Percentiles rank a stretch among this genome's conserved stretches.
Evolutionary conservation across 129 eudicot species (phyloP).

Genomic region (Tanacetum coccineum): DNA sequence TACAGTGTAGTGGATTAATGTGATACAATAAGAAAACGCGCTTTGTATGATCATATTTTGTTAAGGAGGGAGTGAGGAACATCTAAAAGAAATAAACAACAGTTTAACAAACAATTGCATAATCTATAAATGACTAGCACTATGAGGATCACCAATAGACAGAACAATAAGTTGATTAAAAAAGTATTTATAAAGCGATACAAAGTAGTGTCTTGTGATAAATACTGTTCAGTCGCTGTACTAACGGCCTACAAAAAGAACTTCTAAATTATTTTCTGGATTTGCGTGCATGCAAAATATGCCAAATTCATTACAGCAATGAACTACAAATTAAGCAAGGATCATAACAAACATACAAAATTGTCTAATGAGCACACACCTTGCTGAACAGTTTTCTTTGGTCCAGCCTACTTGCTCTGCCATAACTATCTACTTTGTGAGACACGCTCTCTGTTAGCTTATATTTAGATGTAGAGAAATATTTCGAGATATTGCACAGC

Average conservation of each 20-base stretch:
- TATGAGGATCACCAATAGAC: not conserved
- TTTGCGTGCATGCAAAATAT: conserved; percentile 1
- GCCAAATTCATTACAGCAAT: not conserved
- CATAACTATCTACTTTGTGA: conserved; percentile 50
- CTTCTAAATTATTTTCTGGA: not conserved
- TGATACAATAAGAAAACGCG: not conserved
- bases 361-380: conserved; percentile 28
- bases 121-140: conserved; percentile 2
- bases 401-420: conserved; percentile 35
- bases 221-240: not conserved
- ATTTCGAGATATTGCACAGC: conserved; percentile 41
- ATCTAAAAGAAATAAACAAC: not conserved
- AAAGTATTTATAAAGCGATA: not conserved
- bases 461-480: conserved; percentile 55
- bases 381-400: conserved; percentile 36
- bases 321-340: conserved; percentile 5
- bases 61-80: not conserved
- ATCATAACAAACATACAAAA: conserved; percentile 13
- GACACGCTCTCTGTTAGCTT: conserved; percentile 43
- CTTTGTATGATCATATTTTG: not conserved
- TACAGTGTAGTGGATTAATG: not conserved
- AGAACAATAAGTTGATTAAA: not conserved
- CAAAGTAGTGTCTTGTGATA: not conserved
- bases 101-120: not conserved
- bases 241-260: not conserved